These are phyloP conservation scores for Knoxdaviesia capensis DNA, from an alignment of 2,329 filamentous ascomycete species.

Conservation along the genomic window DNA sequence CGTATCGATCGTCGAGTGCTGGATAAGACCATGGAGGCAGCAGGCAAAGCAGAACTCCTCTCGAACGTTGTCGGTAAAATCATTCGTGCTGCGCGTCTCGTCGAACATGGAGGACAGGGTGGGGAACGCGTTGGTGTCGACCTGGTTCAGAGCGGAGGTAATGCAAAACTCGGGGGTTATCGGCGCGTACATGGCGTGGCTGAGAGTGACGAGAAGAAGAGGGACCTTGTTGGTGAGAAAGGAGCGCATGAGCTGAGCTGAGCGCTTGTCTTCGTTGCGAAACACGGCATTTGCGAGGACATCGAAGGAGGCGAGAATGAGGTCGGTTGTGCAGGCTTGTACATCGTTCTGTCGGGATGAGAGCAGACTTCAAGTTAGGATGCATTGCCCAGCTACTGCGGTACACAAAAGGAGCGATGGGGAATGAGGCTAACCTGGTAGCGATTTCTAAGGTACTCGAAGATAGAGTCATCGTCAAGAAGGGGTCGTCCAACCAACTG, in stretches of 20 bases:
- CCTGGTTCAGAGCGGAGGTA: conserved; percentile 54
- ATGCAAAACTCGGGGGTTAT: conserved; percentile 55
- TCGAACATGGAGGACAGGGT: conserved; percentile 39
- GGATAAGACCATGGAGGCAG: conserved; percentile 68
- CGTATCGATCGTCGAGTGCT: conserved; percentile 54
- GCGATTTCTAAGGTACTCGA: conserved; percentile 65
- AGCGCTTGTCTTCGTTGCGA: conserved; percentile 30
- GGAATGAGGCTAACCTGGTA: conserved; percentile 42
- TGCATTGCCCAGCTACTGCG: neutral
- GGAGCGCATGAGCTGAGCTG: conserved; percentile 59
- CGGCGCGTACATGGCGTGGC: conserved; percentile 49
- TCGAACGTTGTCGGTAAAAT: conserved; percentile 35
- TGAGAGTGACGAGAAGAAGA: conserved; percentile 29
- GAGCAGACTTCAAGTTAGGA: neutral
- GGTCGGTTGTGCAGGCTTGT: conserved; percentile 57
- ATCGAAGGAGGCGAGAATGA: conserved; percentile 79
- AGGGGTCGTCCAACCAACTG: conserved; percentile 66
- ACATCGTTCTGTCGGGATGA: conserved; percentile 40
- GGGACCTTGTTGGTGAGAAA: conserved; percentile 59
- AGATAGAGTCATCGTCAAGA: conserved; percentile 59
- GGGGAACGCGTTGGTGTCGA: conserved; percentile 59
- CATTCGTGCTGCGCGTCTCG: conserved; percentile 34
- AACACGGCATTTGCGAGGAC: conserved; percentile 74
- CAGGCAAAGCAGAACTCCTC: conserved; percentile 79
- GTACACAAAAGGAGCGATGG: neutral